Evolutionary conservation across 768 basidiomycete species (phyloP), one percentile per base, ranked within the genome.

Genomic region (Termitomyces sp.): DNA sequence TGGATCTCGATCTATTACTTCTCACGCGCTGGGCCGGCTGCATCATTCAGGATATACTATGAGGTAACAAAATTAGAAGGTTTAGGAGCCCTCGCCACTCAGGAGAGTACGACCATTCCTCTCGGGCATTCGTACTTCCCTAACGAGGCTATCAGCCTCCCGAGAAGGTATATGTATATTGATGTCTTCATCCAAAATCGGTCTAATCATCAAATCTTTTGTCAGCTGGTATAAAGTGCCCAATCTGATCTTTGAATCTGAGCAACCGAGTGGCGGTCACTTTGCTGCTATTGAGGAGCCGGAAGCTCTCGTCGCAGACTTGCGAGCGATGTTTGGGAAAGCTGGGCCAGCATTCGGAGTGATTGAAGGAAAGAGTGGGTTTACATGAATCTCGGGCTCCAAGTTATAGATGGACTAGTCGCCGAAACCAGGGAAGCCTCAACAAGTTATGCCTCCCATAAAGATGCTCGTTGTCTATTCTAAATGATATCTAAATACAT

Each of bases 1-100:
- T 88, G 86, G 85, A 68, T 85, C 5, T 85, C 83, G 1, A 74
- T 86, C 15, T 86, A 84, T 64, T 80, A 77, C 75, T 86, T 87
- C 70, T 86, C 85, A 5, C 78, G 80, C 3, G 77, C 79, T 0
- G 85, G 86, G 0, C 85, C 86, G 3, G 76, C 84, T 3, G 84
- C 86, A 0, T 80, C 86, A 0, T 38, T 80, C 2, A 76, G 85
- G 4, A 84, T 87, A 15, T 87, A 87, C 69, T 86, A 81, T 63
- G 86, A 87, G 65, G 40, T 69, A 38, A 59, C 56, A 47, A 69
- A 65, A 42, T 65, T 57, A 29, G 62, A 62, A 37, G n/a, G 55
- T 36, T 40, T 49, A 47, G 17, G 40, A 52, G 38, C 47, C 45
- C 40, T 50, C 60, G 32, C 65, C 64, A 7, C 55, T 25, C 34